Base-by-base conservation (phyloP, 768 basidiomycete genomes). In the Tubosaeta sp. region DNA sequence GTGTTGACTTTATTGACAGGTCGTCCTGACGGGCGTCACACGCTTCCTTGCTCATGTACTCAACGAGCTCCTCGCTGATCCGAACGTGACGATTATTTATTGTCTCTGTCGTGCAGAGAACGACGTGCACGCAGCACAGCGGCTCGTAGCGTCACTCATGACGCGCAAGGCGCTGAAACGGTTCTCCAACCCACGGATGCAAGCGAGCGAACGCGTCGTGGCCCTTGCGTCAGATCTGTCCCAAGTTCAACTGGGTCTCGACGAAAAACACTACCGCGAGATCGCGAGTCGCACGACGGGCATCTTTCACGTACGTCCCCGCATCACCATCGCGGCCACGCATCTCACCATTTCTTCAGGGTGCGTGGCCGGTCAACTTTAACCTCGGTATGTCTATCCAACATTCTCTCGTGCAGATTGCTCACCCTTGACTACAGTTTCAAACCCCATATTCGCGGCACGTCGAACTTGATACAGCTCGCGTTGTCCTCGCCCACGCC, bases 351-450 rank as follows among this genome's bases (percentile, higher is more conserved):
- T 12, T 13, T 29, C 45, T 11, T 26, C 46, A 78, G 77, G 80
- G 76, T 45, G n/a, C n/a, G n/a, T 82, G 81, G 81, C 73, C 76
- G 1, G 81, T 82, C 50, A 82, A 82, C 61, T 82, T 83, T 55
- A 74, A 71, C 46, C 64, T 81, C 35, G 66, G 66, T 54, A 44
- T 5, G 52, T 44, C 33, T 17, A 25, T 29, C 3, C 8, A 11
- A 1, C 6, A 10, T 6, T 31, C 3, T 2, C 25, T 4, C 19
- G 4, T 32, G 41, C 6, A 12, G n/a, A 8, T 29, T 13, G 29
- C 54, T 58, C 32, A 64, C 32, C 38, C 16, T n/a, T 7, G 17
- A 8, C 25, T 10, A 22, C 39, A n/a, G n/a, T 16, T 79, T 76
- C 44, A 76, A 77, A 43, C 64, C 70, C 9, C 79, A 81, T 59